Conservation (phyloP, 2,329 filamentous ascomycete genomes). For the Alternaria rosae region DNA sequence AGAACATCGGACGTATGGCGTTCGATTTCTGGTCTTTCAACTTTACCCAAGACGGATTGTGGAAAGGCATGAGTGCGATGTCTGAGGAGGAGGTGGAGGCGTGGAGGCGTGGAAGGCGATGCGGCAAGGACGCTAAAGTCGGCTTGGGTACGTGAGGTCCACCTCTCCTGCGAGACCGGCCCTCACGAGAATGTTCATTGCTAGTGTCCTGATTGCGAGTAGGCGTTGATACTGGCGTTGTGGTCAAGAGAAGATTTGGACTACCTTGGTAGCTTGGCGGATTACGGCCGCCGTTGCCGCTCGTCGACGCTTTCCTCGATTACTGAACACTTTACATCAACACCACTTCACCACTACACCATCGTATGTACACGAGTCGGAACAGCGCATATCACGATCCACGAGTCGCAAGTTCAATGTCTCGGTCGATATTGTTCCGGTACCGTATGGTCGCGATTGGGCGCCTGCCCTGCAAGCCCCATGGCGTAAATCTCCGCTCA, state of each 20-base stretch:
- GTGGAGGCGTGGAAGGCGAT: not conserved
- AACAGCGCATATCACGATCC: not conserved
- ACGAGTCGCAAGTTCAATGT: not conserved
- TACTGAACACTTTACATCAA: not conserved
- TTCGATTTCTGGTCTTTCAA: constrained; percentile 9
- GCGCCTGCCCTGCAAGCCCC: not conserved
- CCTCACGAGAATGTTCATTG: not conserved
- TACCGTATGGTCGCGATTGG: not conserved
- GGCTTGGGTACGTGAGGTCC: too few relatives aligned
- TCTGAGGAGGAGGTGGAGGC: not conserved
- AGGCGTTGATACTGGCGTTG: not conserved
- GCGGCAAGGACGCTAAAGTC: not conserved
- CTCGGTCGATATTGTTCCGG: not conserved
- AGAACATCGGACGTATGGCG: not conserved
- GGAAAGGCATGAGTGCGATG: not conserved
- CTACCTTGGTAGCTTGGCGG: not conserved
- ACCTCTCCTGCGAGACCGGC: not conserved
- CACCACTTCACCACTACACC: not conserved
- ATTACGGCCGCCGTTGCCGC: not conserved
- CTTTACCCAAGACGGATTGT: not conserved
- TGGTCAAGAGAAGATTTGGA: not conserved
- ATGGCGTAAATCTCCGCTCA: not conserved
- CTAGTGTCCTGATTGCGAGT: not conserved
- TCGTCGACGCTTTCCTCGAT: not conserved
- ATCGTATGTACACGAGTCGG: not conserved